These are phyloP conservation scores for Trichoderma sp. DNA, from an alignment of 2,329 filamentous ascomycete genomes.

Conservation along the genomic window DNA sequence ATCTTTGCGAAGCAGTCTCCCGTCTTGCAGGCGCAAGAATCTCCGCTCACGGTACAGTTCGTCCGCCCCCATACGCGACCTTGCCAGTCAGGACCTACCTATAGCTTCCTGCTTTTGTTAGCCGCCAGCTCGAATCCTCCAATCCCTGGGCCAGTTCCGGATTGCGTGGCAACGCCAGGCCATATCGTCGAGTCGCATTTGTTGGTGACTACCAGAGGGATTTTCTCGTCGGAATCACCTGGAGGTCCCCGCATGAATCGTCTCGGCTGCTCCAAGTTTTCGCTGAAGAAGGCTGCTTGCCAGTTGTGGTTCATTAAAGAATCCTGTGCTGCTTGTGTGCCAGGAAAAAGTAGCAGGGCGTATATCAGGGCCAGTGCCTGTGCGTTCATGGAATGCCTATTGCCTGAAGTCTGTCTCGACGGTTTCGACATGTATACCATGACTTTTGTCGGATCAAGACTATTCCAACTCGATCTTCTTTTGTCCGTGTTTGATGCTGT, in stretches of 20 bases:
- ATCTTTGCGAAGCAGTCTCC: constrained; percentile 75
- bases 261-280: constrained; percentile 30
- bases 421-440: constrained; percentile 1
- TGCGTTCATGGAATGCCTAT: constrained; percentile 28
- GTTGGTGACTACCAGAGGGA: constrained; percentile 71
- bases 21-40: constrained; percentile 69
- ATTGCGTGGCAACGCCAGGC: constrained; percentile 74
- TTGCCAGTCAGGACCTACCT: constrained; percentile 74
- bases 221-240: constrained; percentile 40
- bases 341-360: constrained; percentile 29
- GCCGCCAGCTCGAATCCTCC: constrained; percentile 68
- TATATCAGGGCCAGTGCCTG: constrained; percentile 30
- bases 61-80: constrained; percentile 82
- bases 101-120: constrained; percentile 60
- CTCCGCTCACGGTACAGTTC: constrained; percentile 74
- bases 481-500: background rate
- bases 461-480: background rate
- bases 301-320: constrained; percentile 29
- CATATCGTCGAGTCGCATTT: constrained; percentile 71
- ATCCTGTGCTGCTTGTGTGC: constrained; percentile 25
- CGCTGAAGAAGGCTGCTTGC: constrained; percentile 34
- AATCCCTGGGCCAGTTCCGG: constrained; percentile 65
- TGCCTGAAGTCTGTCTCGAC: background rate
- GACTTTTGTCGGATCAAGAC: background rate
- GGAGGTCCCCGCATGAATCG: constrained; percentile 37